Evolutionary conservation across 164 flowering plant genomes (phyloP).

Genomic region (Dillenia turbinata): DNA sequence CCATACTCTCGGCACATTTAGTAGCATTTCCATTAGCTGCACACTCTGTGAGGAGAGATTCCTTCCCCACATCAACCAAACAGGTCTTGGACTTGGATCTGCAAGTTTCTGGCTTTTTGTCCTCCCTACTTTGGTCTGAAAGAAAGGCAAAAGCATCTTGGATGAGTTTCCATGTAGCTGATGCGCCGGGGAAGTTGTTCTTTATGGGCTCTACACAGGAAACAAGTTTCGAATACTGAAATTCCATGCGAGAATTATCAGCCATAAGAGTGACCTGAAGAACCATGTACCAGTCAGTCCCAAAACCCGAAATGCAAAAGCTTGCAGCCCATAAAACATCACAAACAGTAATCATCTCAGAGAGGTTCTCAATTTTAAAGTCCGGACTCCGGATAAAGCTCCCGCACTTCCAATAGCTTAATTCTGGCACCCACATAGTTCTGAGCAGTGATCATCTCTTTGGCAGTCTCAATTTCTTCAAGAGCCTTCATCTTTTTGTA

Average conservation of each 20-base stretch:
- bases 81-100: too few relatives aligned
- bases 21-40: constrained; percentile 8
- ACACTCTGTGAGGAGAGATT: constrained; percentile 2
- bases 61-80: too few relatives aligned
- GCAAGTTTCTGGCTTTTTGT: too few relatives aligned
- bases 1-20: background rate
- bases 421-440: constrained; percentile 34
- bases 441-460: constrained; percentile 21
- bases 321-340: constrained; percentile 33
- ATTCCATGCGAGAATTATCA: constrained; percentile 12
- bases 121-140: constrained; percentile 22
- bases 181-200: constrained; percentile 36
- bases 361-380: constrained; percentile 17
- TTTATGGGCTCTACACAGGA: constrained; percentile 29
- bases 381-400: constrained; percentile 22
- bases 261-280: constrained; percentile 30
- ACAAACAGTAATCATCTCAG: constrained; percentile 37
- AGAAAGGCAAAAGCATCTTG: constrained; percentile 35
- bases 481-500: constrained; percentile 16
- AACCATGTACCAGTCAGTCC: constrained; percentile 43
- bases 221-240: constrained; percentile 24
- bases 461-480: constrained; percentile 19
- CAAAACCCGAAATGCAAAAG: constrained; percentile 18
- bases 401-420: constrained; percentile 21
- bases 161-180: constrained; percentile 26